phyloP scores from a whole-genome alignment of 257 asterid species.

The Penstemon newberryi region DNA sequence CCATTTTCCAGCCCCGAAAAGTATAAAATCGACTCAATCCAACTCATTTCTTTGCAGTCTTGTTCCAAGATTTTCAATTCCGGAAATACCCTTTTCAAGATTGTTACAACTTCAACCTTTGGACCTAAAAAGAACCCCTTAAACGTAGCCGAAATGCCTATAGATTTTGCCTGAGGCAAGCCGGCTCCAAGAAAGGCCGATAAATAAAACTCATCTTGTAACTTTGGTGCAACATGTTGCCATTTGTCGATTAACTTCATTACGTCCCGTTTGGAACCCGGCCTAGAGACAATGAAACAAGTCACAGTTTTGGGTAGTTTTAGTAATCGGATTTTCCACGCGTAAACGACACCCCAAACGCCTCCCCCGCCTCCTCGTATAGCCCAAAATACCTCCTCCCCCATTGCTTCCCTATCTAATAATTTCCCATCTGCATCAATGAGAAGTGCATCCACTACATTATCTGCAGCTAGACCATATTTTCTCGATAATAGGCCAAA shows the following conservation, averaged over 20 bases:
- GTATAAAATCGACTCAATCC: conserved; percentile 66
- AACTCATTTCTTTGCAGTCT: conserved; percentile 61
- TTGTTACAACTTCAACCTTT: conserved; percentile 33
- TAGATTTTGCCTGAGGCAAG: conserved; percentile 29
- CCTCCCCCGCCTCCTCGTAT: conserved; percentile 91
- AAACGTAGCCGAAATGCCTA: conserved; percentile 57
- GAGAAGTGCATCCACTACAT: conserved; percentile 59
- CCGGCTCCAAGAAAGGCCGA: conserved; percentile 56
- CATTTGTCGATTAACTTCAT: conserved; percentile 47
- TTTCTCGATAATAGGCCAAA: conserved; percentile 66
- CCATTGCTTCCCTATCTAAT: conserved; percentile 63
- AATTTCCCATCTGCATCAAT: conserved; percentile 55
- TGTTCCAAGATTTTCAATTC: conserved; percentile 37
- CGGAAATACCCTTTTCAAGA: conserved; percentile 39
- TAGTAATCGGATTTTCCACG: conserved; percentile 62
- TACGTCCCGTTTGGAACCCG: conserved; percentile 35
- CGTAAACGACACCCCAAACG: conserved; percentile 57
- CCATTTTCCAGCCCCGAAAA: conserved; percentile 49
- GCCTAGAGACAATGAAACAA: conserved; percentile 44
- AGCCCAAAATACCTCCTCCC: conserved; percentile 87
- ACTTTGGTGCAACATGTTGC: conserved; percentile 57
- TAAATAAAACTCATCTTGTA: conserved; percentile 46
- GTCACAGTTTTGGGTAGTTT: conserved; percentile 46
- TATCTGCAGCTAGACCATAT: conserved; percentile 79
- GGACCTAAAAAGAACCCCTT: conserved; percentile 63